Percentiles rank a stretch among this genome's conserved stretches.
These are phyloP conservation scores for Bipolaris bicolor DNA, from an alignment of 2,329 filamentous ascomycete genomes.

Conservation along the genomic window DNA sequence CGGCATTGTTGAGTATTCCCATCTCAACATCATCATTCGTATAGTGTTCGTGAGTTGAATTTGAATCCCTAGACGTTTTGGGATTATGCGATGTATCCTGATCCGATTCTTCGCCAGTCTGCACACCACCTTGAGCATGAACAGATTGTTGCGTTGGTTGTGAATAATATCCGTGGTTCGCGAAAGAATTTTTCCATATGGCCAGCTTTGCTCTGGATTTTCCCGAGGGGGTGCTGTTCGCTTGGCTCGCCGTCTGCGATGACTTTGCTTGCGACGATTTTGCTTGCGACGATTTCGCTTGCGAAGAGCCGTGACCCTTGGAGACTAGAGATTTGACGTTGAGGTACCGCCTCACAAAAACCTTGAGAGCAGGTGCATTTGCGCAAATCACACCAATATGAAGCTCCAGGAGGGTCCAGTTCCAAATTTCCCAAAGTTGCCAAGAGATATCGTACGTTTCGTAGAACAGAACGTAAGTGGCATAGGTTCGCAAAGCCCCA, in stretches of 20 bases:
- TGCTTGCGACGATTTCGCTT: not conserved
- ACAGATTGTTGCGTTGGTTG: not conserved
- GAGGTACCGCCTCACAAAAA: conserved; percentile 26
- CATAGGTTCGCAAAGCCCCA: conserved; percentile 23
- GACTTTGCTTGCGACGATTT: not conserved
- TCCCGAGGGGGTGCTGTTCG: not conserved
- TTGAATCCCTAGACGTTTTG: not conserved
- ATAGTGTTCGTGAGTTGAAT: not conserved
- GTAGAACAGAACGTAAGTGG: conserved; percentile 28
- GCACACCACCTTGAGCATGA: not conserved
- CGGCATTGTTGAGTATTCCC: not conserved
- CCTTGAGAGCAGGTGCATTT: conserved; percentile 32
- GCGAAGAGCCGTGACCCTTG: not conserved
- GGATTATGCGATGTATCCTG: not conserved
- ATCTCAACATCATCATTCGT: not conserved
- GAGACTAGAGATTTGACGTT: not conserved
- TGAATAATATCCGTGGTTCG: not conserved
- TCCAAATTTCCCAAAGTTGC: conserved; percentile 20
- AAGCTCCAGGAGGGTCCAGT: conserved; percentile 27
- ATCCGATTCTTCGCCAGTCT: not conserved
- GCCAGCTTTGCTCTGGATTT: not conserved
- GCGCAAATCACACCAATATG: conserved; percentile 35
- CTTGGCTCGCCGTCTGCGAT: not conserved
- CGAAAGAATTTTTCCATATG: not conserved
- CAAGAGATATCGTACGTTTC: conserved; percentile 36